These are phyloP conservation scores for Tuber calosporum DNA, from an alignment of 495 filamentous ascomycete species.

Conservation along the genomic window DNA sequence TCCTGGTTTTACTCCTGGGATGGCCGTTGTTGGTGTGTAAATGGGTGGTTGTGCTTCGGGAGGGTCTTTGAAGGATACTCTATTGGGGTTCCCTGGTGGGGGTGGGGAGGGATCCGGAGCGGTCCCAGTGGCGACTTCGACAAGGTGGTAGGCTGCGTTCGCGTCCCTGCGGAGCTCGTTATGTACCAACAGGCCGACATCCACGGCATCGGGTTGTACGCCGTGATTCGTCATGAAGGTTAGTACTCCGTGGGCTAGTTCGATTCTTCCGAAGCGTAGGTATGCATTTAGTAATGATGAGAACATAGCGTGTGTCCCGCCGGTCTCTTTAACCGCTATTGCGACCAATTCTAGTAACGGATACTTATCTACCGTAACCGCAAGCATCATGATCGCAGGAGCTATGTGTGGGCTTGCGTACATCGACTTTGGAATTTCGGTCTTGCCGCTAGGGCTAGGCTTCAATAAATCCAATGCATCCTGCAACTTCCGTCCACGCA, in stretches of 20 bases:
- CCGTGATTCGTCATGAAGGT: conserved; percentile 13
- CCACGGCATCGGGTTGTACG: conserved; percentile 10
- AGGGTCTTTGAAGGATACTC: not conserved
- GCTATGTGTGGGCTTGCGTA: conserved; percentile 17
- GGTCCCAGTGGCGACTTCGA: conserved; percentile 5
- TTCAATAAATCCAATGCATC: conserved; percentile 22
- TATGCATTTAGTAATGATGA: conserved; percentile 31
- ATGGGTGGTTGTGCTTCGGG: not conserved
- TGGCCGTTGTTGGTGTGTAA: not conserved
- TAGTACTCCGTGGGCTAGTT: conserved; percentile 13
- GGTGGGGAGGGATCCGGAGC: not conserved
- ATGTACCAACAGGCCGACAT: conserved; percentile 18
- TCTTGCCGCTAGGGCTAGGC: not conserved
- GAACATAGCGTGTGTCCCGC: conserved; percentile 9
- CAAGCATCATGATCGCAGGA: conserved; percentile 21
- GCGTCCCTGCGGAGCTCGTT: conserved; percentile 22
- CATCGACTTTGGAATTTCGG: conserved; percentile 7
- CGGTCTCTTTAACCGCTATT: conserved; percentile 5
- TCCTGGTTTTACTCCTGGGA: not conserved
- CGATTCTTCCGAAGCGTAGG: conserved; percentile 17
- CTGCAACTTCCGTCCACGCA: conserved; percentile 10
- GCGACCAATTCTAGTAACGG: conserved; percentile 8
- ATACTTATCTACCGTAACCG: not conserved
- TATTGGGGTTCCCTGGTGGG: not conserved
- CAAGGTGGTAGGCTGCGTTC: conserved; percentile 20